A percentile compares a stretch with the other conserved stretches of the same genome.
phyloP scores from a whole-genome alignment of 2,329 filamentous ascomycete genomes.

The Fusarium duplospermum region DNA sequence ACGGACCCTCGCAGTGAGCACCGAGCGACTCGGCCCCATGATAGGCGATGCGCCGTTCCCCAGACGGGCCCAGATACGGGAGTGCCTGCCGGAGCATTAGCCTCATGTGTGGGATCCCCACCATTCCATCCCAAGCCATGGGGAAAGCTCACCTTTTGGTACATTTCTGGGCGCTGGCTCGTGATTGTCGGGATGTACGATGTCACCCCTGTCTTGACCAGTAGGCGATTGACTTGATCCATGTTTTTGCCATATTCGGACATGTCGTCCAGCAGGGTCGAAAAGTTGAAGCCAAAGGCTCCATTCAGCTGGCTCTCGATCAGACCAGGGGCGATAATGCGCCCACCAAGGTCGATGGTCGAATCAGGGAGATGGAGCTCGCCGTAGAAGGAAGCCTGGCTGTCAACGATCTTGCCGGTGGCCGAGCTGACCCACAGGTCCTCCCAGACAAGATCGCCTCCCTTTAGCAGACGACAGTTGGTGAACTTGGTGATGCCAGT shows the following conservation, averaged over 20 bases:
- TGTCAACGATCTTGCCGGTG: conserved; percentile 84
- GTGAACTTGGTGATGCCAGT: conserved; percentile 85
- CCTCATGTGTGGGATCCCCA: conserved; percentile 34
- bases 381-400: conserved; percentile 75
- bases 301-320: conserved; percentile 95
- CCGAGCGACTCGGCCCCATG: conserved; percentile 89
- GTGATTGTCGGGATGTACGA: conserved; percentile 89
- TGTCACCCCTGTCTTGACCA: conserved; percentile 86
- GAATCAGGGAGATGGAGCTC: conserved; percentile 76
- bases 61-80: conserved; percentile 81
- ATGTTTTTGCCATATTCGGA: conserved; percentile 79
- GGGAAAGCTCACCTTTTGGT: conserved; percentile 70
- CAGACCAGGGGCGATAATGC: conserved; percentile 85
- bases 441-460: conserved; percentile 74
- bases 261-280: conserved; percentile 76
- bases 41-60: conserved; percentile 65
- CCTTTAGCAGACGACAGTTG: conserved; percentile 83
- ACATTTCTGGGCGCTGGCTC: conserved; percentile 83
- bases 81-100: conserved; percentile 63
- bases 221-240: conserved; percentile 73
- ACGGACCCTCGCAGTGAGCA: conserved; percentile 91
- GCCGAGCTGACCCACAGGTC: conserved; percentile 91
- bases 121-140: conserved; percentile 6
- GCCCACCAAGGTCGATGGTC: conserved; percentile 82
- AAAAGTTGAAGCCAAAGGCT: conserved; percentile 93